Percentiles rank a stretch among this genome's conserved stretches.
Evolutionary conservation across 768 basidiomycete genomes (phyloP).

Genomic region (Termitomyces sp.): DNA sequence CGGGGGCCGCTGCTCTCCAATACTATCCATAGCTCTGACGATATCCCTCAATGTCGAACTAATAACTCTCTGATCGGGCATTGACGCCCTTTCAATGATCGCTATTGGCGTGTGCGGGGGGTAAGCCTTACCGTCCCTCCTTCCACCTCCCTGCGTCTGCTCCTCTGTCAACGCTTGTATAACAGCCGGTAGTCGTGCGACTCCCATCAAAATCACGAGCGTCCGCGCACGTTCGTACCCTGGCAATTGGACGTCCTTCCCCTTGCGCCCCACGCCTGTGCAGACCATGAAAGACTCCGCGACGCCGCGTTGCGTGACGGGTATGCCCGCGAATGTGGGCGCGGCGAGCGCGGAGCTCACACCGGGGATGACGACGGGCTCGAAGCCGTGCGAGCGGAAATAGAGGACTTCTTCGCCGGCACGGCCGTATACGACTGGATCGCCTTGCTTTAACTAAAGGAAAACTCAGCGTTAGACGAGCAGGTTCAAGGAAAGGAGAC

Average conservation of each 20-base stretch:
- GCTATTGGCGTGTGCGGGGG: constrained; percentile 81
- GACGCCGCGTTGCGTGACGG: constrained; percentile 93
- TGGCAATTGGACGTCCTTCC: constrained; percentile 79
- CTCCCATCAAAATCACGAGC: constrained; percentile 89
- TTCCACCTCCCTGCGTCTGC: constrained; percentile 7
- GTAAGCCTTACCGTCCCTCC: constrained; percentile 44
- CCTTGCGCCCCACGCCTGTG: constrained; percentile 88
- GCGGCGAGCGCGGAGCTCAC: constrained; percentile 87
- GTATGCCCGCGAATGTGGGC: constrained; percentile 85
- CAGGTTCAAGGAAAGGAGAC: constrained; percentile 1
- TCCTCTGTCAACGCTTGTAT: constrained; percentile 48
- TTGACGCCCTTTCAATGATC: constrained; percentile 91
- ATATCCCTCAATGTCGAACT: constrained; percentile 73
- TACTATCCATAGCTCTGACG: constrained; percentile 59
- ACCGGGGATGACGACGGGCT: constrained; percentile 83
- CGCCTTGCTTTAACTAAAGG: constrained; percentile 90
- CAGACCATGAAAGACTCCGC: constrained; percentile 87
- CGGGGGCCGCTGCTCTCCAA: constrained; percentile 86
- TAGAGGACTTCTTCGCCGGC: constrained; percentile 93
- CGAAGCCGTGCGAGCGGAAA: constrained; percentile 83
- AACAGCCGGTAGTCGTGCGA: constrained; percentile 75
- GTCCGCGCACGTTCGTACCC: constrained; percentile 82
- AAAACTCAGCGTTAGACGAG: neutral
- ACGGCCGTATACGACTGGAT: constrained; percentile 92
- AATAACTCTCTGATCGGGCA: constrained; percentile 86